Base-by-base conservation (phyloP, 495 filamentous ascomycete genomes). In the Penicilliopsis zonata region DNA sequence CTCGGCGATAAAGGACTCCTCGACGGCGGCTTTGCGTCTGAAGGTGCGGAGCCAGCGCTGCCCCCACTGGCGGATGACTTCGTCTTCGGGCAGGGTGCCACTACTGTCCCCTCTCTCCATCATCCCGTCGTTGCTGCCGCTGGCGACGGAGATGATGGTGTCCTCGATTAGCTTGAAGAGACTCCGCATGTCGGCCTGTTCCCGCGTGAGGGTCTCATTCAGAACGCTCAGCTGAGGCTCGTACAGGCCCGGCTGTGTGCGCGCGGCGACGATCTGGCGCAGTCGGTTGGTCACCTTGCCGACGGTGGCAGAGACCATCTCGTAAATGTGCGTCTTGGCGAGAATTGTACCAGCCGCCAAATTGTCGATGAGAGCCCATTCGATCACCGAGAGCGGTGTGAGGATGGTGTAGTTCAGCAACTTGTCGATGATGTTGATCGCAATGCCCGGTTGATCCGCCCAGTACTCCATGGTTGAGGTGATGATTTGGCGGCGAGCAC, bases 351-450 rank as follows among this genome's bases (percentile, higher is more conserved):
- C 85, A 18, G 76, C 67, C 13, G 67, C 70, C 13, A 76, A 52
- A 29, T 70, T 60, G 36, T 79, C 70, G 18, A 69, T 58, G 3
- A 96, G 56, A 1, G 81, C 85, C 92, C 92, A 99, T 47, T 88
- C 73, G 36, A 94, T 67, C 25, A 99, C 86, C 18, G 74, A 74
- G 20, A 70, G 54, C 0, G 90, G 90, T 7, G 74, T 80, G 5
- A 99, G 68, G 38, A 99, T 92, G 21, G 81, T 86, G 63, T 96
- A 99, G 52, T 99, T 99, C 17, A 99, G 78, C 3, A 99, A 68
- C 59, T 94, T 96, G 64, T 99, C 90, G 34, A 96, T 70, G 44
- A 99, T 87, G 44, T 80, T 82, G 46, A 95, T 79, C 18, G 86
- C 92, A 25, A 94, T 77, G 19, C 90, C 90, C 0, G 90, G 85